Base-by-base conservation (phyloP, 2,329 filamentous ascomycete genomes). In the Fusarium sp. region DNA sequence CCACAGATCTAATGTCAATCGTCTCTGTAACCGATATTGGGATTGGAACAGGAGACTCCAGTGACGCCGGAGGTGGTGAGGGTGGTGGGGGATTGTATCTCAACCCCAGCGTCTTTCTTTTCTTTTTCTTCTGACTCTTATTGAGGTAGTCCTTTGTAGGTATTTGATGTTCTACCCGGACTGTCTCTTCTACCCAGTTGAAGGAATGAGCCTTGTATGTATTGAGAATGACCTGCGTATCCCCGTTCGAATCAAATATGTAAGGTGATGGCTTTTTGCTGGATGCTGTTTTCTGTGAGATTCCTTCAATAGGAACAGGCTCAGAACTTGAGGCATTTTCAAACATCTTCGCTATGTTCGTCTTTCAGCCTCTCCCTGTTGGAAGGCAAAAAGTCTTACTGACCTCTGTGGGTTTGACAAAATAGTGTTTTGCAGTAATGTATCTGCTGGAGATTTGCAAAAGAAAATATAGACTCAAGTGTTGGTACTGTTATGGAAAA, bases 1-100 rank as follows among this genome's bases (percentile, higher is more conserved):
- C 25, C 10, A 4, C 10, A 5, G 10, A 4, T 10, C n/a, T 1
- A 13, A 0, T 1, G 11, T 20, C 3, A 3, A 15, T 14, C 7
- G 2, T 4, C 5, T 17, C 4, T 13, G 2, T 3, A 4, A 5
- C 0, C 7, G 9, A 4, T 0, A 8, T n/a, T 32, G 13, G 2
- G 2, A 14, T 4, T 19, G 23, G 2, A 0, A 6, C 8, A 33
- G 37, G 27, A 23, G 49, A 43, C 6, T 52, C 37, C 19, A 7
- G 49, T 13, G n/a, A 8, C 27, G 19, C 13, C 2, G 39, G 7
- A 19, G 17, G 8, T 5, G 27, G 1, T 25, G 11, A 2, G 10
- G n/a, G 27, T 44, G 39, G 3, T 19, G 39, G 20, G 6, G 17
- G 27, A 6, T 45, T n/a, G 6, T 14, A 8, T 1, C 8, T 6